Base-by-base conservation (phyloP, 768 basidiomycete genomes). In the Pisolithus tinctorius region DNA sequence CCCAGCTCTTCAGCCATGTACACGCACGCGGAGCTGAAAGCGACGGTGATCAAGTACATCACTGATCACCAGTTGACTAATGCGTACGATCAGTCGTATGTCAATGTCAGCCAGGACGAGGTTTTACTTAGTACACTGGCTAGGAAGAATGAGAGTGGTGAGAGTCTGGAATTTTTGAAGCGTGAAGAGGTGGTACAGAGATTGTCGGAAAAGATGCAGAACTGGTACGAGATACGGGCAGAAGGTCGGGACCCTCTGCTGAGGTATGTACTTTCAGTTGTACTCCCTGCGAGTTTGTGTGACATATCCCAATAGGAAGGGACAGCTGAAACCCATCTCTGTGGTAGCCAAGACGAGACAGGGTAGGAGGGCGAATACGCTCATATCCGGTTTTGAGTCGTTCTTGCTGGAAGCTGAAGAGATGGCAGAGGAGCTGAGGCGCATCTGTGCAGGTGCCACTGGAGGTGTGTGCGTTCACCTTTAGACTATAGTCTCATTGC, bases 341-440 rank as follows among this genome's bases (percentile, higher is more conserved):
- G 77, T 95, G 7, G 69, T 74, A 2, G 74, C 79, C 45, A 93
- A 91, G 69, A 67, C 80, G 31, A 75, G 90, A n/a, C 85, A 88
- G 62, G 88, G 86, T 2, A 77, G 84, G 17, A 91, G 86, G 65
- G 81, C 82, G 4, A 81, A 77, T 45, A 95, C 92, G 1, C 68
- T 86, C 43, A 75, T 94, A 48, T 82, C 83, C 0, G 86, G 87
- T 0, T 86, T 90, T 52, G 93, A 96, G 63, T 77, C 84, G 0
- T 96, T 84, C 65, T 70, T 79, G 26, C 67, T 89, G 9, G 73
- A 81, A 13, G 79, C 83, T 11, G 83, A 88, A 10, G 78, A 80
- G 27, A 80, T 93, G 67, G 84, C 85, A 1, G 88, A 93, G 43
- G 88, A 88, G 44, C 68, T 95, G 52, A 77, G 82, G 51, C 86